Percentiles rank a stretch among this genome's conserved stretches.
Evolutionary conservation across 495 filamentous ascomycete genomes (phyloP).

Genomic region (Rhizodiscina lignyota): DNA sequence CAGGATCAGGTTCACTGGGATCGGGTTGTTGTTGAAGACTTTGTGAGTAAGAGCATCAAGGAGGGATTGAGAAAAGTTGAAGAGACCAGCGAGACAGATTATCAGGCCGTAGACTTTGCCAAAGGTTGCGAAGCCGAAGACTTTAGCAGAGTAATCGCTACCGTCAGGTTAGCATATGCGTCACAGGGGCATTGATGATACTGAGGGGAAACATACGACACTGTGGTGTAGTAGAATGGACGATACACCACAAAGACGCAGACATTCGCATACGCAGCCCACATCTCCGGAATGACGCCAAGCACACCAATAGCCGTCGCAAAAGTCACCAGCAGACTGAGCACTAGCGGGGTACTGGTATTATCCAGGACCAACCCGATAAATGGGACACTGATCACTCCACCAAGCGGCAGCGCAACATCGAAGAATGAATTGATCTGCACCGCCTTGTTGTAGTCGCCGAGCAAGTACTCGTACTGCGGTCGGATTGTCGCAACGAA

Average conservation of each 20-base stretch:
- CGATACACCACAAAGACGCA: slow-evolving; percentile 63
- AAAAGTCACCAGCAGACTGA: slow-evolving; percentile 51
- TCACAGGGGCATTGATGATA: background rate
- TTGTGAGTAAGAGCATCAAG: slow-evolving; percentile 68
- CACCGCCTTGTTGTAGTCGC: slow-evolving; percentile 36
- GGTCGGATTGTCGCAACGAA: slow-evolving; percentile 82
- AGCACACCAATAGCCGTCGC: slow-evolving; percentile 68
- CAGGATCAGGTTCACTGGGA: slow-evolving; percentile 62
- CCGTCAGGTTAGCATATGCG: background rate
- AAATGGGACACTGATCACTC: slow-evolving; percentile 71
- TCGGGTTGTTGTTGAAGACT: slow-evolving; percentile 51
- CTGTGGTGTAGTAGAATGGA: slow-evolving; percentile 61
- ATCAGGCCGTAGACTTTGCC: slow-evolving; percentile 92
- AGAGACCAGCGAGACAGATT: slow-evolving; percentile 72
- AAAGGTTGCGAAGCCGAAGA: slow-evolving; percentile 91
- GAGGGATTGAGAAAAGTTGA: slow-evolving; percentile 74
- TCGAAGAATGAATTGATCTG: slow-evolving; percentile 78
- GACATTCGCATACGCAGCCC: slow-evolving; percentile 65
- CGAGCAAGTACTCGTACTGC: slow-evolving; percentile 73
- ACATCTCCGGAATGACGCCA: slow-evolving; percentile 52
- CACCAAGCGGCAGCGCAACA: slow-evolving; percentile 72
- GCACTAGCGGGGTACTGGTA: slow-evolving; percentile 54
- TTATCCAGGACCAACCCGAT: slow-evolving; percentile 72
- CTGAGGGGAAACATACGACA: slow-evolving; percentile 32
- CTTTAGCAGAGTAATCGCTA: slow-evolving; percentile 81